phyloP scores from a whole-genome alignment of 2,329 filamentous ascomycete species.

The Apiospora sp. region DNA sequence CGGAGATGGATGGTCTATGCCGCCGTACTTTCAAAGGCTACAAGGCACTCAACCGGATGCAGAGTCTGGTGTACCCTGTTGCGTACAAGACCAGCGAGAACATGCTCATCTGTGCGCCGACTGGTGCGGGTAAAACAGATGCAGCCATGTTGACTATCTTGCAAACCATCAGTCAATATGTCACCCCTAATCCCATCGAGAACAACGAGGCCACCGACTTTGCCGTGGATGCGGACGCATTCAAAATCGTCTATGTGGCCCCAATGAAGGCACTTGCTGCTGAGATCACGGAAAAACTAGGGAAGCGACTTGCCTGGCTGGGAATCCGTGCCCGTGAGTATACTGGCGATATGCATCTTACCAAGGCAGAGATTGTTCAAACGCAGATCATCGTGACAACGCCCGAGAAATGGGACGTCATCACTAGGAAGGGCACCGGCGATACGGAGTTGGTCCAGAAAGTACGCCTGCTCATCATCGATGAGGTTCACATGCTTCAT shows the following conservation, averaged over 20 bases:
- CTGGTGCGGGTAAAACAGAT: slow-evolving; percentile 98
- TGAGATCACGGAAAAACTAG: slow-evolving; percentile 93
- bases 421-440: slow-evolving; percentile 95
- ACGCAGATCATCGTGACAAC: slow-evolving; percentile 99
- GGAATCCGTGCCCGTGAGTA: slow-evolving; percentile 91
- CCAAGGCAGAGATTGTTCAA: slow-evolving; percentile 92
- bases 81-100: slow-evolving; percentile 97
- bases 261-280: slow-evolving; percentile 99
- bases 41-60: slow-evolving; percentile 94
- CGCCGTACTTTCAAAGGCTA: slow-evolving; percentile 93
- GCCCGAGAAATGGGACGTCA: slow-evolving; percentile 99
- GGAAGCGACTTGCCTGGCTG: slow-evolving; percentile 91
- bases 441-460: slow-evolving; percentile 98
- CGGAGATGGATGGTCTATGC: slow-evolving; percentile 88
- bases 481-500: slow-evolving; percentile 99
- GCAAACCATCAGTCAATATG: slow-evolving; percentile 87
- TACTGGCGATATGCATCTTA: slow-evolving; percentile 98
- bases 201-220: slow-evolving; percentile 79
- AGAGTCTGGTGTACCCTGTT: slow-evolving; percentile 93
- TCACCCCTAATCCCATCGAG: slow-evolving; percentile 80
- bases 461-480: slow-evolving; percentile 93
- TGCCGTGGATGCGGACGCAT: slow-evolving; percentile 82
- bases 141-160: slow-evolving; percentile 96
- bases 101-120: slow-evolving; percentile 98
- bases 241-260: slow-evolving; percentile 98